A percentile compares a stretch with the other conserved stretches of the same genome.
These are phyloP conservation scores for Ampelocalamus luodianensis DNA, from an alignment of 176 grass and related monocot genomes.

Conservation along the genomic window DNA sequence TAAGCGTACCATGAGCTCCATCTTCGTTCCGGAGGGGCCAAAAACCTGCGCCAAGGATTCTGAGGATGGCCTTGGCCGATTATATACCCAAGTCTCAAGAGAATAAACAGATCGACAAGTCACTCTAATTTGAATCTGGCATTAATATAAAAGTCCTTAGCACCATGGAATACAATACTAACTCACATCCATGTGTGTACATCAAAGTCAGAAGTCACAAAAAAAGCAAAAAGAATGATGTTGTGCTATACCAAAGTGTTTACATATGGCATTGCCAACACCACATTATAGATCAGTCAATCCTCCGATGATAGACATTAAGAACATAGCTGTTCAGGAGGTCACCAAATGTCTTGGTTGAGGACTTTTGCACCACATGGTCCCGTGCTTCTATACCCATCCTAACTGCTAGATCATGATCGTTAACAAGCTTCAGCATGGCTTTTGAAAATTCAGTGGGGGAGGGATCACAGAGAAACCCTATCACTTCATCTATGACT, in stretches of 20 bases:
- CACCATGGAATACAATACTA: conserved; percentile 6
- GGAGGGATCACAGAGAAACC: conserved; percentile 79
- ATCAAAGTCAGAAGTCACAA: conserved; percentile 39
- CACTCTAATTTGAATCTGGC: neutral
- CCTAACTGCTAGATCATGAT: conserved; percentile 59
- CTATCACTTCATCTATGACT: conserved; percentile 70
- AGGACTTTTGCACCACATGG: conserved; percentile 73
- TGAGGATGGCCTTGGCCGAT: neutral
- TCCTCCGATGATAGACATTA: conserved; percentile 70
- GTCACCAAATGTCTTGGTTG: conserved; percentile 80
- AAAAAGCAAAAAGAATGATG: neutral
- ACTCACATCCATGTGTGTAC: conserved; percentile 9
- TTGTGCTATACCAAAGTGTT: neutral
- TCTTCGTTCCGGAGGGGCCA: neutral
- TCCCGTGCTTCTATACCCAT: conserved; percentile 72
- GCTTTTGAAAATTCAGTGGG: conserved; percentile 70
- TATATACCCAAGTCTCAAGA: conserved; percentile 10
- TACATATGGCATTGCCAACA: conserved; percentile 24
- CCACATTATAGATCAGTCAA: conserved; percentile 45
- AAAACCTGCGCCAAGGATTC: neutral
- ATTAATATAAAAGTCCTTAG: neutral
- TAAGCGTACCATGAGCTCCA: neutral
- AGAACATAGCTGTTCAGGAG: conserved; percentile 69
- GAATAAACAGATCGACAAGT: neutral
- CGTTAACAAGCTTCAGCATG: conserved; percentile 71